Evolutionary conservation across 495 filamentous ascomycete species (phyloP).

Genomic region (Penicillium coprophilum): DNA sequence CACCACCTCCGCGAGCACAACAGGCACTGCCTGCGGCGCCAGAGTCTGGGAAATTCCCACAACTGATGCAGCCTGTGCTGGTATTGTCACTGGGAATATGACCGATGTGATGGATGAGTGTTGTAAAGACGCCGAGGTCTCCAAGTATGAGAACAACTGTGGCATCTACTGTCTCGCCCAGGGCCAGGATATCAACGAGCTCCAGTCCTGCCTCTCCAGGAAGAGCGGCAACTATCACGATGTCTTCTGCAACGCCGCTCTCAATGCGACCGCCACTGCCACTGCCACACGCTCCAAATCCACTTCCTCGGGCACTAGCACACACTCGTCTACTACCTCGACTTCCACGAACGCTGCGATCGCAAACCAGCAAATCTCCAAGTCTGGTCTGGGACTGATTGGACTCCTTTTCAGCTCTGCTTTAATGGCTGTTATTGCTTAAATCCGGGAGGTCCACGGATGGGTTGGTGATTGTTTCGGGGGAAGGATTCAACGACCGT

Average conservation of each 20-base stretch:
- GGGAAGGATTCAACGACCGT: background rate
- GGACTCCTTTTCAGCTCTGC: conserved; percentile 40
- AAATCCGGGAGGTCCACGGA: background rate
- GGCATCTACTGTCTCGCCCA: conserved; percentile 52
- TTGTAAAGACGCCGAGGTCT: conserved; percentile 43
- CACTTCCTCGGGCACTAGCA: conserved; percentile 21
- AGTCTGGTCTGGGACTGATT: conserved; percentile 36
- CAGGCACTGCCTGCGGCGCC: conserved; percentile 30
- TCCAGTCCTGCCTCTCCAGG: conserved; percentile 37
- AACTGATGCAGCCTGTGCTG: conserved; percentile 46
- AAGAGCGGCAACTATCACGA: conserved; percentile 31
- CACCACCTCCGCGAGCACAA: conserved; percentile 28
- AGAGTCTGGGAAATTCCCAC: conserved; percentile 42
- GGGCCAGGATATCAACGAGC: conserved; percentile 37
- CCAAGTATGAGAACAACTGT: conserved; percentile 48
- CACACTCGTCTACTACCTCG: conserved; percentile 18
- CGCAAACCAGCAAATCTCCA: conserved; percentile 27
- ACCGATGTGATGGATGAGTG: conserved; percentile 43
- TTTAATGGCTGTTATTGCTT: conserved; percentile 32
- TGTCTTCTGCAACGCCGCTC: conserved; percentile 41
- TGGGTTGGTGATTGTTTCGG: background rate
- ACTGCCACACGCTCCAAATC: conserved; percentile 22
- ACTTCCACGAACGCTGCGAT: conserved; percentile 21
- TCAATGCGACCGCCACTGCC: conserved; percentile 45
- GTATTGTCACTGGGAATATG: conserved; percentile 36